Conservation (phyloP, 2,329 filamentous ascomycete genomes). For the Herpotrichia juniperi region DNA sequence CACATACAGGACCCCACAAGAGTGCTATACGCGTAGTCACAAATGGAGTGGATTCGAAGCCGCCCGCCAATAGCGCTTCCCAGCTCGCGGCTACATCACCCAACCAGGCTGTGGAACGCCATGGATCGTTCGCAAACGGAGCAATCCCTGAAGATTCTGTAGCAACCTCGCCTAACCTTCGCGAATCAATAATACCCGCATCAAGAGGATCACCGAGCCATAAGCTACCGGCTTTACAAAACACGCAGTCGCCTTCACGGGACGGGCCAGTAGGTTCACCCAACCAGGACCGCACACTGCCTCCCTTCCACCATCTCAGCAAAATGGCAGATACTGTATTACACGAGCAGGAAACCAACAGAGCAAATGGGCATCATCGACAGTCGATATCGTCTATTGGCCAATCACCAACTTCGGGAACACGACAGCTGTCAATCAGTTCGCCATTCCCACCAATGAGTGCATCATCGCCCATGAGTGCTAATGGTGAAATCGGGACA, state of each 20-base stretch:
- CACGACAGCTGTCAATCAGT: constrained; percentile 40
- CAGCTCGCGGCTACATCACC: constrained; percentile 16
- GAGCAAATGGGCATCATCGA: constrained; percentile 38
- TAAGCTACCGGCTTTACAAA: constrained; percentile 45
- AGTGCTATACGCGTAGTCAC: constrained; percentile 12
- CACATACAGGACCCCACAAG: constrained; percentile 9
- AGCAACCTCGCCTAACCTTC: constrained; percentile 36
- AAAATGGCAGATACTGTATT: constrained; percentile 42
- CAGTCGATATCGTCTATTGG: constrained; percentile 44
- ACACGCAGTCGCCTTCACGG: constrained; percentile 34
- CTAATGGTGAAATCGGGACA: constrained; percentile 31
- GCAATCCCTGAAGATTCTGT: constrained; percentile 26
- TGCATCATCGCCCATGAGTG: constrained; percentile 40
- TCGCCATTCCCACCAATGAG: constrained; percentile 36
- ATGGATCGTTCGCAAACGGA: constrained; percentile 25
- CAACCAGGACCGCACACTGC: constrained; percentile 34
- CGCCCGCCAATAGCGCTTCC: constrained; percentile 12
- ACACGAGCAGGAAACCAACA: constrained; percentile 33
- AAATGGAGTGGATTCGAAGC: constrained; percentile 14
- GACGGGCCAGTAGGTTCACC: constrained; percentile 36
- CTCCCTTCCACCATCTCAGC: constrained; percentile 40
- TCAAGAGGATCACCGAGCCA: constrained; percentile 33
- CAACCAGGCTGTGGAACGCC: constrained; percentile 20
- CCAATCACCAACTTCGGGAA: constrained; percentile 42
- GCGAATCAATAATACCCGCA: constrained; percentile 38